phyloP scores from a whole-genome alignment of 495 filamentous ascomycete genomes.

The Neurospora cerealis region DNA sequence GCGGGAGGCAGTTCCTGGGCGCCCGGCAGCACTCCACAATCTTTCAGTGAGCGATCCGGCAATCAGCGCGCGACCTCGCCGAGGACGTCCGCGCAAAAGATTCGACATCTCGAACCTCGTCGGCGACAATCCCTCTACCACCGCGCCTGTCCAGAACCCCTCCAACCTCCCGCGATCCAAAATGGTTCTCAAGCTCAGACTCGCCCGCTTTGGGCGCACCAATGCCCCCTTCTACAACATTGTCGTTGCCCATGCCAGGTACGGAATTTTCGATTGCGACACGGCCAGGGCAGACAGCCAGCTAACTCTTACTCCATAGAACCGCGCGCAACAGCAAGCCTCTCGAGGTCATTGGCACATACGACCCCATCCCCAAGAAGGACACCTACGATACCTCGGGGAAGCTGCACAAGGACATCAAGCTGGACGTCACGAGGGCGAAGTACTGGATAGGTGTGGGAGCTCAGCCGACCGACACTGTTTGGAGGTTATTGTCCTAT shows the following conservation, averaged over 20 bases:
- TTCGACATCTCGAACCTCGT: not conserved
- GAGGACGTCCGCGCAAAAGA: not conserved
- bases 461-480: slow-evolving; percentile 82
- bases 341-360: slow-evolving; percentile 89
- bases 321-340: slow-evolving; percentile 77
- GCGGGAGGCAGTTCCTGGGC: not conserved
- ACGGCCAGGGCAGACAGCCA: not conserved
- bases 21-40: not conserved
- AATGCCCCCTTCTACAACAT: slow-evolving; percentile 93
- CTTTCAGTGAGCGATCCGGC: not conserved
- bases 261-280: slow-evolving; percentile 18
- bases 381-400: slow-evolving; percentile 56
- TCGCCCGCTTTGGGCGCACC: slow-evolving; percentile 86
- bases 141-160: not conserved
- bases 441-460: slow-evolving; percentile 97
- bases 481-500: slow-evolving; percentile 78
- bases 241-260: slow-evolving; percentile 93
- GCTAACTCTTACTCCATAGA: slow-evolving; percentile 24
- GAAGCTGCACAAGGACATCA: slow-evolving; percentile 76
- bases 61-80: not conserved
- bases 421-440: slow-evolving; percentile 68
- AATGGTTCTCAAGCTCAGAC: slow-evolving; percentile 90
- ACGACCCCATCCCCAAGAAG: slow-evolving; percentile 77
- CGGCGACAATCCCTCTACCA: not conserved
- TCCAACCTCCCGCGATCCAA: slow-evolving; percentile 6